Conservation (phyloP, 2,329 filamentous ascomycete species). For the Trichoderma oligosporum region DNA sequence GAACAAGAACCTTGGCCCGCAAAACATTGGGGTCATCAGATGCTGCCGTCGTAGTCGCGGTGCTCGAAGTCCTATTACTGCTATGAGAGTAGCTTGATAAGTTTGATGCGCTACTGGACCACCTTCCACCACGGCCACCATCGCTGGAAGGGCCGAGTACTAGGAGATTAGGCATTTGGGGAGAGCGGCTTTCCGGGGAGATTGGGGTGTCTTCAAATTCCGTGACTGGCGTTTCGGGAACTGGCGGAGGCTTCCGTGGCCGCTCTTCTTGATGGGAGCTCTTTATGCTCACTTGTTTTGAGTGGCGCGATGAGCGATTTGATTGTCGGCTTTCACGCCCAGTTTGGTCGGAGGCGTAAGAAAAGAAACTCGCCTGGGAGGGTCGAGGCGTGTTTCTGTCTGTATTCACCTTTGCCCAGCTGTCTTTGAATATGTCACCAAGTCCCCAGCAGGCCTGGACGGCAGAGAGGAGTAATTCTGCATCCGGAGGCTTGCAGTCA, state of each 20-base stretch:
- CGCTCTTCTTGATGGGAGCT: slow-evolving; percentile 45
- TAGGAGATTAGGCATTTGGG: slow-evolving; percentile 80
- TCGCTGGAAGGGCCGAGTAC: slow-evolving; percentile 70
- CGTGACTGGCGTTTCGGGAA: slow-evolving; percentile 88
- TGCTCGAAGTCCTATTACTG: slow-evolving; percentile 63
- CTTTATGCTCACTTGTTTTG: slow-evolving; percentile 53
- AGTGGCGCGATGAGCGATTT: slow-evolving; percentile 48
- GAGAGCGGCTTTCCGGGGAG: slow-evolving; percentile 72
- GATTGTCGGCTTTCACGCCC: slow-evolving; percentile 49
- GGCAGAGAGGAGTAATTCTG: slow-evolving; percentile 80
- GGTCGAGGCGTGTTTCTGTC: slow-evolving; percentile 82
- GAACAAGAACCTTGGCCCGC: slow-evolving; percentile 72
- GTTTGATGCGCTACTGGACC: slow-evolving; percentile 78
- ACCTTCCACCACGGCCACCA: slow-evolving; percentile 60
- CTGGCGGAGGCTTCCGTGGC: slow-evolving; percentile 45
- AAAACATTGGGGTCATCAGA: slow-evolving; percentile 73
- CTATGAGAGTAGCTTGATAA: slow-evolving; percentile 75
- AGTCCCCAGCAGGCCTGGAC: slow-evolving; percentile 94
- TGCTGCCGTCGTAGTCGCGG: slow-evolving; percentile 64
- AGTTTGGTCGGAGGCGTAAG: slow-evolving; percentile 45
- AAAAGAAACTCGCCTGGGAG: slow-evolving; percentile 69
- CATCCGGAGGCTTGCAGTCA: slow-evolving; percentile 69
- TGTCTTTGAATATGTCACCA: slow-evolving; percentile 87
- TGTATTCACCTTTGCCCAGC: slow-evolving; percentile 83
- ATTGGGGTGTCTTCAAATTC: slow-evolving; percentile 90